phyloP scores from a whole-genome alignment of 768 basidiomycete genomes.

The Cystobasidium ongulense region DNA sequence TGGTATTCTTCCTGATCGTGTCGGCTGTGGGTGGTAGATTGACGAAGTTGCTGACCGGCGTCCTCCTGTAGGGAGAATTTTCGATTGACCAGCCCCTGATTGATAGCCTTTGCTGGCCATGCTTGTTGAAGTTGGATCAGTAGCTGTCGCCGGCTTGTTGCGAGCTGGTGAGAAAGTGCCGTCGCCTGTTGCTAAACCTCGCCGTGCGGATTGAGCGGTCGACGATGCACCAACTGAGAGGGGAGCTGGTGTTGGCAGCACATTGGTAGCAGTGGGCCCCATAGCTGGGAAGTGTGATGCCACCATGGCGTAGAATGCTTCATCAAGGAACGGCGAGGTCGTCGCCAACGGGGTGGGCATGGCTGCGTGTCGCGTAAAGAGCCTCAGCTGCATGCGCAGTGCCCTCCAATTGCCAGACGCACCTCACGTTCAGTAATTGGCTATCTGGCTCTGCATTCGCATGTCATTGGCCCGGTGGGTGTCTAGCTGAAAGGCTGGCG shows the following conservation, averaged over 20 bases:
- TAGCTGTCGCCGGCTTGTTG: neutral
- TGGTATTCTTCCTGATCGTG: constrained; percentile 12
- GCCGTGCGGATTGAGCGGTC: no score
- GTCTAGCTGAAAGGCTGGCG: no score
- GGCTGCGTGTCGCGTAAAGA: neutral
- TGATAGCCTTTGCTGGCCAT: no score
- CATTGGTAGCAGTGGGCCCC: neutral
- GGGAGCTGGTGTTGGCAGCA: neutral
- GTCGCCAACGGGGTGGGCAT: neutral
- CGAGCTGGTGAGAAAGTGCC: no score
- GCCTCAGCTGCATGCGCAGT: no score
- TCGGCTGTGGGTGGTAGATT: constrained; percentile 6
- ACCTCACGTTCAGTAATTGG: no score
- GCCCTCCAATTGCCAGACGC: no score
- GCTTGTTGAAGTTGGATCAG: neutral
- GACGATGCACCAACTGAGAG: neutral
- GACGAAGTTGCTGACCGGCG: neutral
- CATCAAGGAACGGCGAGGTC: neutral
- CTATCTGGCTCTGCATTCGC: no score
- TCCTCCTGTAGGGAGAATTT: neutral
- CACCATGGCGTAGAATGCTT: neutral
- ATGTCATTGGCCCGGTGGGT: no score
- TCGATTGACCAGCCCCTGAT: no score
- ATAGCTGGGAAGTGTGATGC: neutral
- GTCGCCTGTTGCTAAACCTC: no score